These are phyloP conservation scores for Trebouxia sp. DNA, from an alignment of 139 green algal species.

Conservation along the genomic window DNA sequence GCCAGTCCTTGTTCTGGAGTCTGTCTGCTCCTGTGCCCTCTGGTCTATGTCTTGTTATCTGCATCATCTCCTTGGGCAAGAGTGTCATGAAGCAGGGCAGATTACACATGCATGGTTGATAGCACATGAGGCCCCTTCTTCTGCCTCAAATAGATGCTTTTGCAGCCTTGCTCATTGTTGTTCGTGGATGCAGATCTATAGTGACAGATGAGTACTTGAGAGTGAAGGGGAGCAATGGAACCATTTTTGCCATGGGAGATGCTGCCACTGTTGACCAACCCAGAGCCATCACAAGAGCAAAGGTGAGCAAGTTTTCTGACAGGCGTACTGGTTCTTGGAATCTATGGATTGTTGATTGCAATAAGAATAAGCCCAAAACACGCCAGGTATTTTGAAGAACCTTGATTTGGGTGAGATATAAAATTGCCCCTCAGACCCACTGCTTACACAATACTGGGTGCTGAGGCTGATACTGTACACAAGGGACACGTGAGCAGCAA, in stretches of 20 bases:
- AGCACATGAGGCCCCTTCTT: neutral
- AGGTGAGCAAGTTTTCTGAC: neutral
- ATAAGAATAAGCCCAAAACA: too few species aligned
- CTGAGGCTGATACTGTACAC: neutral
- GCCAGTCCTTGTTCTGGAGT: too few species aligned
- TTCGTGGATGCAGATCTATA: conserved; percentile 32
- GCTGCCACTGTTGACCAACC: conserved; percentile 82
- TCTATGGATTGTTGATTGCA: neutral
- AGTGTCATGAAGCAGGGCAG: neutral
- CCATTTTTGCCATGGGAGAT: conserved; percentile 89
- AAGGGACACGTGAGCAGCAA: neutral
- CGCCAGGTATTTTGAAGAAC: neutral
- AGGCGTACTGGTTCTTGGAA: neutral
- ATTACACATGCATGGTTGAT: neutral
- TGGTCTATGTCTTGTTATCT: too few species aligned
- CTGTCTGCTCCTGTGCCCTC: too few species aligned
- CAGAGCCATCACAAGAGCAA: conserved; percentile 2
- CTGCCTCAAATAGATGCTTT: neutral
- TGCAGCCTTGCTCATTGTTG: neutral
- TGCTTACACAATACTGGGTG: neutral
- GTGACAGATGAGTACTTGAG: conserved; percentile 79
- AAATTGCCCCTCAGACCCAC: neutral
- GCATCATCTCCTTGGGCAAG: neutral
- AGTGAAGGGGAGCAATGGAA: conserved; percentile 77
- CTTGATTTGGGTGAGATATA: neutral